Base-by-base conservation (phyloP, 2,329 filamentous ascomycete species). In the Ascochyta clinopodiicola region DNA sequence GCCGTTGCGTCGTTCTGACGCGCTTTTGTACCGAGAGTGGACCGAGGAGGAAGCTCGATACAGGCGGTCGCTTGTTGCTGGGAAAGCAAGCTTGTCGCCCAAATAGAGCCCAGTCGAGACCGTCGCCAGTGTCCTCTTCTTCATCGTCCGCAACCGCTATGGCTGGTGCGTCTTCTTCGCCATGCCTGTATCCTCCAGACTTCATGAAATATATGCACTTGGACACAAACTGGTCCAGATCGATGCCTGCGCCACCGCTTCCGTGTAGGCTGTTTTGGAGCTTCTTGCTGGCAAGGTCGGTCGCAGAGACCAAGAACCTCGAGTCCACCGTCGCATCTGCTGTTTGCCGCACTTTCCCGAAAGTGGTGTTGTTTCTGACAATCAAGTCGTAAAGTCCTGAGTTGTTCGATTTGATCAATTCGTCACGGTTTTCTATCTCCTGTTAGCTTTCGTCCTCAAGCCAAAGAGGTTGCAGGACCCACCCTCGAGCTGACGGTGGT, bases 151-250 rank as follows among this genome's bases (percentile, higher is more conserved):
- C 68, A 13, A 65, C 79, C 53, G 70, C 75, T 37, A 82, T 77
- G 44, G 83, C 82, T 7, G 79, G 78, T 36, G 82, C 72, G 35
- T 83, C 80, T 13, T 77, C 76, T 22, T 84, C 83, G 10, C 82
- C 83, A 17, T 56, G 42, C 12, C 57, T 58, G 22, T 60, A 54
- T 3, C 86, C 89, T 32, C 84, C 82, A 21, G 74, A 69, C 17
- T 86, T 86, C 92, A 98, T 97, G 72, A 90, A 98, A 3, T 84
- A 85, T 56, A 96, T 92, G 73, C 90, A 94, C 75, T 96, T 96
- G 0, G 90, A 90, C 13, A 98, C 86, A 68, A 98, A 96, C 66
- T 96, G 91, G 58, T 98, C 93, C 0, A 96, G 82, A 68, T 98
- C 93, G 21, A 99, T 79, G 7, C 92, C 91, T 45, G 89, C 86